phyloP scores from a whole-genome alignment of 306 rosid species.

The Rosa lucieae region DNA sequence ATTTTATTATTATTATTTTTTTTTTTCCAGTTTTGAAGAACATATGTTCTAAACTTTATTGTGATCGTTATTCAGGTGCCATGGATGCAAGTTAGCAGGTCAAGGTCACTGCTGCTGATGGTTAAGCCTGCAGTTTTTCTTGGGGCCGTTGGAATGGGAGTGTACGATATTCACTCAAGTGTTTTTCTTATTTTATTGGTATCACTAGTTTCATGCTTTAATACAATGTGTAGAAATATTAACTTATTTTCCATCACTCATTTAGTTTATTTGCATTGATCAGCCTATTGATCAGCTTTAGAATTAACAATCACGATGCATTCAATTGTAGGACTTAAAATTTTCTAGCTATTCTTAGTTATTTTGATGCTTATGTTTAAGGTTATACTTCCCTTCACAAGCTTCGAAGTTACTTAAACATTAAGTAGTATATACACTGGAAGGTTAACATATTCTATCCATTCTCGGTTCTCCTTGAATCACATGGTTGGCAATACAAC shows the following conservation, averaged over 20 bases:
- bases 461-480: not conserved
- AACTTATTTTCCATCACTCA: not conserved
- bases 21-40: not conserved
- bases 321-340: not conserved
- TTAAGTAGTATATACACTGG: not conserved
- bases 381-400: not conserved
- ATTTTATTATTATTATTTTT: not conserved
- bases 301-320: not conserved
- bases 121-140: slow-evolving; percentile 84
- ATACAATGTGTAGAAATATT: slow-evolving; percentile 12
- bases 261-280: not conserved
- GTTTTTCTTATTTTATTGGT: not conserved
- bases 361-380: not conserved
- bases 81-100: slow-evolving; percentile 93
- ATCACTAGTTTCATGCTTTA: slow-evolving; percentile 15
- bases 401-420: not conserved
- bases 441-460: not conserved
- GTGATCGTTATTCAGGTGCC: slow-evolving; percentile 69
- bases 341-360: slow-evolving; percentile 1
- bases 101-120: slow-evolving; percentile 72
- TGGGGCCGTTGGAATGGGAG: slow-evolving; percentile 83
- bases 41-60: slow-evolving; percentile 24
- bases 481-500: not conserved
- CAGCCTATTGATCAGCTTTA: not conserved
- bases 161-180: slow-evolving; percentile 44